phyloP scores from a whole-genome alignment of 2,329 filamentous ascomycete genomes.

The Colletotrichum sp. region DNA sequence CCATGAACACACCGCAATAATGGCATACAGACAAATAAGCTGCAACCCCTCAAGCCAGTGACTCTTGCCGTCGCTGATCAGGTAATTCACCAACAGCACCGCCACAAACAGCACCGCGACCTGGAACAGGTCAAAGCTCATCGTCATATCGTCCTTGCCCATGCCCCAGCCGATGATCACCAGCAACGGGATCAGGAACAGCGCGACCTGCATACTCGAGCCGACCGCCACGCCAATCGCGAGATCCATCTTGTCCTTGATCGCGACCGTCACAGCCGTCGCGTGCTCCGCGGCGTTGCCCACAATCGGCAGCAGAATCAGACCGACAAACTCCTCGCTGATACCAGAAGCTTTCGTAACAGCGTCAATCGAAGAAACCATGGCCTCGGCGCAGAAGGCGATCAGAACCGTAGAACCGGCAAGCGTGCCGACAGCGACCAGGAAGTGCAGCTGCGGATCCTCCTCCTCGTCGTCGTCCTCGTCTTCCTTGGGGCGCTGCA shows the following conservation, averaged over 20 bases:
- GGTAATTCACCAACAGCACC: slow-evolving; percentile 83
- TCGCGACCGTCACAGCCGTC: slow-evolving; percentile 78
- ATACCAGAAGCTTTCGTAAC: slow-evolving; percentile 66
- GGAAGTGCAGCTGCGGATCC: slow-evolving; percentile 74
- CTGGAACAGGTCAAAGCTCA: slow-evolving; percentile 89
- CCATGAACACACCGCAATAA: slow-evolving; percentile 74
- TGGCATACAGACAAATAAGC: slow-evolving; percentile 78
- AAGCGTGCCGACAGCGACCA: slow-evolving; percentile 76
- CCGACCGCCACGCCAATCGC: slow-evolving; percentile 83
- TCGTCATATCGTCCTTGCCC: slow-evolving; percentile 73
- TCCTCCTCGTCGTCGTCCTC: slow-evolving; percentile 75
- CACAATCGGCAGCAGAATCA: slow-evolving; percentile 84
- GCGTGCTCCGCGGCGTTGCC: slow-evolving; percentile 85
- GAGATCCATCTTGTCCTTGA: slow-evolving; percentile 86
- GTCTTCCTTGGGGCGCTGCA: slow-evolving; percentile 44
- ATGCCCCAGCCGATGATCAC: slow-evolving; percentile 82
- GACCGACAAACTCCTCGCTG: slow-evolving; percentile 77
- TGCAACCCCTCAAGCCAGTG: slow-evolving; percentile 83
- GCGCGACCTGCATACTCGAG: slow-evolving; percentile 80
- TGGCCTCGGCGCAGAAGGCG: slow-evolving; percentile 80
- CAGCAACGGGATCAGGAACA: slow-evolving; percentile 79
- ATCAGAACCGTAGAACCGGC: slow-evolving; percentile 78
- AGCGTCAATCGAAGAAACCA: slow-evolving; percentile 75
- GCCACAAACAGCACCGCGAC: slow-evolving; percentile 85
- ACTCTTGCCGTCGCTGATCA: slow-evolving; percentile 82